Conservation (phyloP, 2,329 filamentous ascomycete species). For the Fusarium circinatum region DNA sequence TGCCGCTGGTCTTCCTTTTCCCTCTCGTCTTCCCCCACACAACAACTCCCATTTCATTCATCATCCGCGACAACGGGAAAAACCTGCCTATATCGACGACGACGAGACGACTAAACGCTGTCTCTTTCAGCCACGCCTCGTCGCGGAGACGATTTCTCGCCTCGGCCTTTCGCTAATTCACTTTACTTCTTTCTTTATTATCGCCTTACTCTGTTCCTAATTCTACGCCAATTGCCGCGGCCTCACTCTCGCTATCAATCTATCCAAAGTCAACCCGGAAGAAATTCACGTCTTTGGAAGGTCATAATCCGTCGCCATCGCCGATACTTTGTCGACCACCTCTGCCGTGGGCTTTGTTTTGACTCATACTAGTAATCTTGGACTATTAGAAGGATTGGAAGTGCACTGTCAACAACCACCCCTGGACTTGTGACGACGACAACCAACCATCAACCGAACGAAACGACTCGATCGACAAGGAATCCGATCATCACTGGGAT, state of each 20-base stretch:
- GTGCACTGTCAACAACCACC: not conserved
- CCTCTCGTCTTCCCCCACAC: constrained; percentile 36
- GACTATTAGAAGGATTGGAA: not conserved
- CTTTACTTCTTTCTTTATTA: constrained; percentile 23
- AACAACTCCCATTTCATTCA: constrained; percentile 37
- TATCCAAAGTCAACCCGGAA: constrained; percentile 12
- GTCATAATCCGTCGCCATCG: not conserved
- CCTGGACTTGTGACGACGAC: constrained; percentile 13
- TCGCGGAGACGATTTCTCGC: constrained; percentile 43
- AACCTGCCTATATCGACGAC: constrained; percentile 34
- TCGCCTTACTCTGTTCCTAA: constrained; percentile 35
- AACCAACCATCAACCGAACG: not conserved
- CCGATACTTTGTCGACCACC: constrained; percentile 5
- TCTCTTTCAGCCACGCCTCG: constrained; percentile 37
- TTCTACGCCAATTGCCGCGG: constrained; percentile 24
- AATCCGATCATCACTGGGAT: constrained; percentile 1
- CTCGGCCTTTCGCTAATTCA: constrained; percentile 42
- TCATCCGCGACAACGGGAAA: constrained; percentile 39
- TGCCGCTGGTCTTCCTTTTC: constrained; percentile 32
- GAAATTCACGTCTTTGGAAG: constrained; percentile 30
- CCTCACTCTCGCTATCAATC: constrained; percentile 38
- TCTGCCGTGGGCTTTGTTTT: not conserved
- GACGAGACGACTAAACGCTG: constrained; percentile 38
- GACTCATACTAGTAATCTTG: not conserved
- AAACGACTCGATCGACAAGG: constrained; percentile 1